Conservation (phyloP, 2,329 filamentous ascomycete genomes). For the Pestalotiopsis sp. region DNA sequence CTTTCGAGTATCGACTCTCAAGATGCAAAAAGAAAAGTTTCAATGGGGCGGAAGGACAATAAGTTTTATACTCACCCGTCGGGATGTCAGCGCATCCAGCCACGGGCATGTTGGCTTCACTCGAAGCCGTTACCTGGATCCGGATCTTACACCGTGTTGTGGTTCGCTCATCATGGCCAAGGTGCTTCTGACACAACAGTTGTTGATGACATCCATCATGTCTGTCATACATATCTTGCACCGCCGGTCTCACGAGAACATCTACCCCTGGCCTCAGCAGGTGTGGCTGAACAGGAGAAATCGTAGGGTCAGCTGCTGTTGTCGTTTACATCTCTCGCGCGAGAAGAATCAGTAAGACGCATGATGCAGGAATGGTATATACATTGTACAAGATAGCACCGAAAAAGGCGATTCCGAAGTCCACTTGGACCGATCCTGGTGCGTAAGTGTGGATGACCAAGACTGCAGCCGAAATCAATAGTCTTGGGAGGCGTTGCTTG, state of each 20-base stretch:
- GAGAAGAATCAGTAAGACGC: not conserved
- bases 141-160: not conserved
- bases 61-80: not conserved
- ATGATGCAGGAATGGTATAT: not conserved
- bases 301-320: not conserved
- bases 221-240: not conserved
- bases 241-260: not conserved
- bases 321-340: not conserved
- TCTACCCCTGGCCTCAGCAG: not conserved
- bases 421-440: not conserved
- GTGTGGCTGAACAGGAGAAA: not conserved
- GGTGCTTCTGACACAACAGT: not conserved
- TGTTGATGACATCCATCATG: not conserved
- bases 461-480: slow-evolving; percentile 7
- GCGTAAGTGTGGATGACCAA: not conserved
- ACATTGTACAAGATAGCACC: not conserved
- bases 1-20: not conserved
- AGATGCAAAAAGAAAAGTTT: not conserved
- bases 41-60: not conserved
- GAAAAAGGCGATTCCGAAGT: not conserved
- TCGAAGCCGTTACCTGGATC: not conserved
- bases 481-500: not conserved
- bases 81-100: not conserved
- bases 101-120: not conserved
- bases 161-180: not conserved